Conservation (phyloP, 2,329 filamentous ascomycete species). For the Bipolaris victoriae region DNA sequence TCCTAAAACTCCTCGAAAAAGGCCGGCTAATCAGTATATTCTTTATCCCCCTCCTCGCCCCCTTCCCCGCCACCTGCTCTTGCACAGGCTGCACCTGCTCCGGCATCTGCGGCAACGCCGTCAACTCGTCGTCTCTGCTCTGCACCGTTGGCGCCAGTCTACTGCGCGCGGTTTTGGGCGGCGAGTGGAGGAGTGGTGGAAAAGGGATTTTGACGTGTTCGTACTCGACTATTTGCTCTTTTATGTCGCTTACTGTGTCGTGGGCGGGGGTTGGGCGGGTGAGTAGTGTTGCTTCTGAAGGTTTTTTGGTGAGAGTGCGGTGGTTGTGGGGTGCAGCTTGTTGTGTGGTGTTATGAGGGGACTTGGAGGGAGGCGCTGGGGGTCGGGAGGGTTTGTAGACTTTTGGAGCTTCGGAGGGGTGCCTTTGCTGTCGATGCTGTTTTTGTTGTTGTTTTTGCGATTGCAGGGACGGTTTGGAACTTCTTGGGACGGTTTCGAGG, state of each 20-base stretch:
- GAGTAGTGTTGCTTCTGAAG: too few species aligned
- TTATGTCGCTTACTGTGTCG: slow-evolving; percentile 30
- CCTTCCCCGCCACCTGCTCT: too few species aligned
- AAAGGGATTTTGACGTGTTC: slow-evolving; percentile 26
- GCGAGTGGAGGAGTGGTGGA: slow-evolving; percentile 31
- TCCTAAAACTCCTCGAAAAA: slow-evolving; percentile 2
- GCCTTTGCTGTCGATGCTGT: too few species aligned
- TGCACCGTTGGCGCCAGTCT: slow-evolving; percentile 14
- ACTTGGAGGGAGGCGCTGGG: slow-evolving; percentile 5
- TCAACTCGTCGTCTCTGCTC: slow-evolving; percentile 22
- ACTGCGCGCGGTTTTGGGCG: slow-evolving; percentile 23
- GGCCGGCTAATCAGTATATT: slow-evolving; percentile 31
- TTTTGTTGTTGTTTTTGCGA: too few species aligned
- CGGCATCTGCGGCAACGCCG: slow-evolving; percentile 23
- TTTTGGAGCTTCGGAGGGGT: slow-evolving; percentile 15
- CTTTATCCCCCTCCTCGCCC: slow-evolving; percentile 22
- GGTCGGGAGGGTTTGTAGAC: slow-evolving; percentile 32
- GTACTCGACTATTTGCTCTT: slow-evolving; percentile 34
- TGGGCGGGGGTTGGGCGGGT: slow-evolving; percentile 8
- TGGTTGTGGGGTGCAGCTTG: too few species aligned
- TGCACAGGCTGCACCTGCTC: too few species aligned
- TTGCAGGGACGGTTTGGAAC: slow-evolving; percentile 3
- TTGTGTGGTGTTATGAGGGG: neutral
- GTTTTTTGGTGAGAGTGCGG: too few species aligned
- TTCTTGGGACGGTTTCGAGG: slow-evolving; percentile 9